Conservation (phyloP, 768 basidiomycete species). For the Boletus vinaceobasis region DNA sequence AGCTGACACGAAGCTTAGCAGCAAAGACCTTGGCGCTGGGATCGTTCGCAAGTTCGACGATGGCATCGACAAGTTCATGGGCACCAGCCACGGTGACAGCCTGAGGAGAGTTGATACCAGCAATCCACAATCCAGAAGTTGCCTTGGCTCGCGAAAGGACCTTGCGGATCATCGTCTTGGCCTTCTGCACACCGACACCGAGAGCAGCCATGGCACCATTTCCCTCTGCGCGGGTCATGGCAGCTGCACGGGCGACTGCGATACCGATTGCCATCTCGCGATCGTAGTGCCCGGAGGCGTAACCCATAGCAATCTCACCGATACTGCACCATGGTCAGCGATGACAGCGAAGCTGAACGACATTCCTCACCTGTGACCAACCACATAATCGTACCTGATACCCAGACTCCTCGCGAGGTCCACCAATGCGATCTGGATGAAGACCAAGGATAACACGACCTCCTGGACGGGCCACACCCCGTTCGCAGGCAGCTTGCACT, state of each 20-base stretch:
- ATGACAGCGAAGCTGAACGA: background rate
- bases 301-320: conserved; percentile 38
- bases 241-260: conserved; percentile 35
- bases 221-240: conserved; percentile 34
- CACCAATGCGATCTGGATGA: conserved; percentile 33
- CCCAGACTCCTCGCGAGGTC: conserved; percentile 33
- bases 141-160: conserved; percentile 27
- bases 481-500: conserved; percentile 20
- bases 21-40: conserved; percentile 27
- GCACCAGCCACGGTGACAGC: conserved; percentile 35
- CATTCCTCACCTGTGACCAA: conserved; percentile 32
- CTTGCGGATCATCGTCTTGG: conserved; percentile 32
- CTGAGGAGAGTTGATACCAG: conserved; percentile 36
- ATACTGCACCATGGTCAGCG: conserved; percentile 17
- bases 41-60: conserved; percentile 26
- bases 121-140: conserved; percentile 31
- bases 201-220: conserved; percentile 37
- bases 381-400: conserved; percentile 32
- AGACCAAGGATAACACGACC: conserved; percentile 32
- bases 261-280: conserved; percentile 34
- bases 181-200: conserved; percentile 32
- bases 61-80: conserved; percentile 30
- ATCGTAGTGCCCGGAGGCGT: conserved; percentile 36
- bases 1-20: conserved; percentile 30
- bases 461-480: conserved; percentile 34